Percentiles rank a stretch among this genome's conserved stretches.
Conservation (phyloP, 441 rosid species). For the Adansonia rubrostipa region DNA sequence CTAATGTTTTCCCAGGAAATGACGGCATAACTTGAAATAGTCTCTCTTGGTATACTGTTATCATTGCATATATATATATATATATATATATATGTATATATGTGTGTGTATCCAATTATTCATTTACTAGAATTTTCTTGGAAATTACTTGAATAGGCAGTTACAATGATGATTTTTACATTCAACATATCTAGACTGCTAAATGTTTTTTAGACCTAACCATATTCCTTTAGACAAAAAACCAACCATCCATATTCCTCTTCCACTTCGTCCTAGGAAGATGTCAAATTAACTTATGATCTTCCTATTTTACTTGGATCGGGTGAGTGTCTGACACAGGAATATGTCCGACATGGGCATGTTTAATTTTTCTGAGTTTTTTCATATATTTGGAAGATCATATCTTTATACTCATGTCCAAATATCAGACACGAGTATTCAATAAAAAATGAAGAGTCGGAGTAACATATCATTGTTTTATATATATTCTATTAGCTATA, state of each 20-base stretch:
- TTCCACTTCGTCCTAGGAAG: neutral
- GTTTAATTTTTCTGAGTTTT: too few relatives aligned
- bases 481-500: constrained; percentile 19
- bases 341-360: too few relatives aligned
- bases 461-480: neutral
- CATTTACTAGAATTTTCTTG: constrained; percentile 3
- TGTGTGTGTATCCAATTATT: too few relatives aligned
- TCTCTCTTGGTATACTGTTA: neutral
- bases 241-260: neutral
- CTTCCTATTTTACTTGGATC: neutral
- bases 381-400: too few relatives aligned
- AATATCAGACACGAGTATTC: too few relatives aligned
- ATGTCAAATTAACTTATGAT: neutral
- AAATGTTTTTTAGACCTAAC: neutral
- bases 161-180: neutral
- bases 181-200: neutral
- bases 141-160: constrained; percentile 5
- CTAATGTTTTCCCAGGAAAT: neutral
- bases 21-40: neutral
- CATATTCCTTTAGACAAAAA: neutral
- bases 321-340: too few relatives aligned
- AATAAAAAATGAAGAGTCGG: too few relatives aligned
- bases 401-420: too few relatives aligned
- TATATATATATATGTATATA: neutral
- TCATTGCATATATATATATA: neutral